These are phyloP conservation scores for Cyclotella cryptica DNA, from an alignment of 108 stramenopile species.

Conservation along the genomic window DNA sequence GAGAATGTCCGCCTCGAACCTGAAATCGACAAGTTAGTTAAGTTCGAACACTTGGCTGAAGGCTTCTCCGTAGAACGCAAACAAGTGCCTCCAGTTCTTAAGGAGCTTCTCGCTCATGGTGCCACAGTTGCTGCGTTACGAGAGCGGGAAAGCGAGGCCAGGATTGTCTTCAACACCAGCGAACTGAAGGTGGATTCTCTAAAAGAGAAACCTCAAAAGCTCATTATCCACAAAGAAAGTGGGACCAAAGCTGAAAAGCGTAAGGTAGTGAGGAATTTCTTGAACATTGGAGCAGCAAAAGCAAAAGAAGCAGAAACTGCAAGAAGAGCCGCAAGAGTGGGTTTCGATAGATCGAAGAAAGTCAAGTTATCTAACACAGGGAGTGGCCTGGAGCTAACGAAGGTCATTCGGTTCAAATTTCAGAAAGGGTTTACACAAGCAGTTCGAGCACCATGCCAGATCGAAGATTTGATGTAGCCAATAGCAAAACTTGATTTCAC, in stretches of 20 bases:
- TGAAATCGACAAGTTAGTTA: slow-evolving; percentile 68
- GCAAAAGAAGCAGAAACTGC: slow-evolving; percentile 71
- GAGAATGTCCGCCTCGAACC: slow-evolving; percentile 76
- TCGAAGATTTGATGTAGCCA: slow-evolving; percentile 64
- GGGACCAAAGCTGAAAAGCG: slow-evolving; percentile 17
- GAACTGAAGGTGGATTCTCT: slow-evolving; percentile 3
- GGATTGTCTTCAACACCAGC: slow-evolving; percentile 8
- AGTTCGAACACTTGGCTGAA: slow-evolving; percentile 45
- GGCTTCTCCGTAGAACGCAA: slow-evolving; percentile 8
- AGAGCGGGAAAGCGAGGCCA: slow-evolving; percentile 47
- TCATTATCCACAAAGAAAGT: slow-evolving; percentile 9
- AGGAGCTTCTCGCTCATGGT: slow-evolving; percentile 74
- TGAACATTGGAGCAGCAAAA: slow-evolving; percentile 67
- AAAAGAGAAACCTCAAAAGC: slow-evolving; percentile 16
- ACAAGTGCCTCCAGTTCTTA: slow-evolving; percentile 56
- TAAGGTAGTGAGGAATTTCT: slow-evolving; percentile 60
- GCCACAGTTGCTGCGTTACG: slow-evolving; percentile 63
- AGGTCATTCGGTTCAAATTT: slow-evolving; percentile 81
- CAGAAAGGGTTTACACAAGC: slow-evolving; percentile 90
- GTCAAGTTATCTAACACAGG: slow-evolving; percentile 78
- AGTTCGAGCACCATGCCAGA: slow-evolving; percentile 69
- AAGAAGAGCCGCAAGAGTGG: slow-evolving; percentile 63
- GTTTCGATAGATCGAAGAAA: slow-evolving; percentile 65
- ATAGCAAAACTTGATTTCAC: too few species aligned
- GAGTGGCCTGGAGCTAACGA: slow-evolving; percentile 68